Conservation (phyloP, 2,329 filamentous ascomycete genomes). For the Cadophora sp. region DNA sequence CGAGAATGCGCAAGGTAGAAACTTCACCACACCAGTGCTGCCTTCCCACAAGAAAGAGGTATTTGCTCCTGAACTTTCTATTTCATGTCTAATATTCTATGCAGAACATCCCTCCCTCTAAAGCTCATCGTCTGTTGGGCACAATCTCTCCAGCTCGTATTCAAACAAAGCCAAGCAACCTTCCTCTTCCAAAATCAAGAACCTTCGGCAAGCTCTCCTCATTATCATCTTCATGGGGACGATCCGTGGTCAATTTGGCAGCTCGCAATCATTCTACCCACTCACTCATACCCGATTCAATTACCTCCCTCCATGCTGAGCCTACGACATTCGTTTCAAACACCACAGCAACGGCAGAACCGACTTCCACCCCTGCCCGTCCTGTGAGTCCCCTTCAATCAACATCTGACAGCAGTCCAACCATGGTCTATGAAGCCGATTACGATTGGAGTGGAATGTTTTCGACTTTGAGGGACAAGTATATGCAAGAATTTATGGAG, state of each 20-base stretch:
- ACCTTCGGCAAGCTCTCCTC: slow-evolving; percentile 52
- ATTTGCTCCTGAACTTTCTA: slow-evolving; percentile 1
- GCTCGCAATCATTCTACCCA: slow-evolving; percentile 24
- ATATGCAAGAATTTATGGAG: slow-evolving; percentile 35
- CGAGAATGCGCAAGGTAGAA: slow-evolving; percentile 17
- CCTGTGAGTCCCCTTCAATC: not conserved
- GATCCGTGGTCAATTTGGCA: slow-evolving; percentile 33
- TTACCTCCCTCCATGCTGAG: slow-evolving; percentile 13
- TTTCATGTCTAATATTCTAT: slow-evolving; percentile 17
- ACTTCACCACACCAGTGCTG: slow-evolving; percentile 30
- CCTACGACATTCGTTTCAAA: slow-evolving; percentile 26
- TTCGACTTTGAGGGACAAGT: not conserved
- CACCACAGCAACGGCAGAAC: slow-evolving; percentile 36
- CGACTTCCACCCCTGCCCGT: not conserved
- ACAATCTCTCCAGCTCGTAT: slow-evolving; percentile 30
- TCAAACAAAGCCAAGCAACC: slow-evolving; percentile 6
- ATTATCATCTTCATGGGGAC: slow-evolving; percentile 52
- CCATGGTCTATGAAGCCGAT: not conserved
- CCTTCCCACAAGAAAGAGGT: slow-evolving; percentile 33
- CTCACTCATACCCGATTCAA: slow-evolving; percentile 5
- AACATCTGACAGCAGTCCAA: not conserved
- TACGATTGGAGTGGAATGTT: slow-evolving; percentile 12
- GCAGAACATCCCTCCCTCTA: slow-evolving; percentile 25
- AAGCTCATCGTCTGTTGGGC: slow-evolving; percentile 25
- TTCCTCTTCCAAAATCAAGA: slow-evolving; percentile 18